phyloP scores from a whole-genome alignment of 768 basidiomycete genomes.

The Neoboletus subvelutipes region DNA sequence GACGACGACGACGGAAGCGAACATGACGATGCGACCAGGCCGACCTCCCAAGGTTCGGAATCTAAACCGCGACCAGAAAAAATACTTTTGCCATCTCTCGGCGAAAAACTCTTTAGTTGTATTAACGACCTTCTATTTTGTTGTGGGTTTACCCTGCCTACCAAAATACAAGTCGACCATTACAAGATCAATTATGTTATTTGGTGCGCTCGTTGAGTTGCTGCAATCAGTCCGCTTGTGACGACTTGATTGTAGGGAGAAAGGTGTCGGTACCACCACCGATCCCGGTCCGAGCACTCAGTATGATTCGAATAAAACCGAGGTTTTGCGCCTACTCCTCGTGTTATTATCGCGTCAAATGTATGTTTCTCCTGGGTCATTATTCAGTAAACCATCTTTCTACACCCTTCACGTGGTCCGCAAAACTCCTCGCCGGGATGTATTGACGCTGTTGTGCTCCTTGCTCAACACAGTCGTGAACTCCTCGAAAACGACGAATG shows the following conservation, averaged over 20 bases:
- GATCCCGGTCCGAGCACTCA: slow-evolving; percentile 63
- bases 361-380: slow-evolving; percentile 67
- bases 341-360: slow-evolving; percentile 90
- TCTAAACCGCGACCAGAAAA: slow-evolving; percentile 39
- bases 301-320: slow-evolving; percentile 79
- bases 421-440: slow-evolving; percentile 70
- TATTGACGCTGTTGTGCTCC: slow-evolving; percentile 92
- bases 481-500: slow-evolving; percentile 49
- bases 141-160: slow-evolving; percentile 89
- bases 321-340: slow-evolving; percentile 86
- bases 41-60: slow-evolving; percentile 12
- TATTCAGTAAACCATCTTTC: slow-evolving; percentile 71
- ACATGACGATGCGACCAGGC: slow-evolving; percentile 33
- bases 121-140: slow-evolving; percentile 89
- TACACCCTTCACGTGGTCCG: slow-evolving; percentile 81
- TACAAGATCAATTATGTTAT: slow-evolving; percentile 86
- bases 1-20: slow-evolving; percentile 65
- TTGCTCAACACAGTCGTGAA: slow-evolving; percentile 88
- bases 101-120: slow-evolving; percentile 75
- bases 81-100: slow-evolving; percentile 68
- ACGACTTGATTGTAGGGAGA: slow-evolving; percentile 63
- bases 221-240: slow-evolving; percentile 3
- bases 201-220: slow-evolving; percentile 54
- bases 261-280: slow-evolving; percentile 86
- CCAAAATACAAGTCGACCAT: slow-evolving; percentile 70